Base-by-base conservation (phyloP, 768 basidiomycete species). In the Strobilomyces confusus region DNA sequence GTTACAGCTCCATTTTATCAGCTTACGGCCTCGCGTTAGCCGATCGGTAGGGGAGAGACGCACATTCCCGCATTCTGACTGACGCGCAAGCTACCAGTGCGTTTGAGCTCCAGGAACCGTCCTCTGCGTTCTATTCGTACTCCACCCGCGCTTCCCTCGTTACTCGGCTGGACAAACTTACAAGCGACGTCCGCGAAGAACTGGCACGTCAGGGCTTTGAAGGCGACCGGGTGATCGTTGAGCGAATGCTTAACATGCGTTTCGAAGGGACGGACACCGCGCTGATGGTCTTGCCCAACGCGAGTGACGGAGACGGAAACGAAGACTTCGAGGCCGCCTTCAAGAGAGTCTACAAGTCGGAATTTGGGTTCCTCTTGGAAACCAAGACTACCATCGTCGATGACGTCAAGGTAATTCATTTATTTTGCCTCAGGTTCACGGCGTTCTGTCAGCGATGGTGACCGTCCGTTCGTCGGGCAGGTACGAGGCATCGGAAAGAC, bases 21-120 rank as follows among this genome's bases (percentile, higher is more conserved):
- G 94, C 95, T 0, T 98, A 95, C 61, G 95, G 95, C 0, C 81
- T 97, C n/a, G 91, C 92, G 9, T 77, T 94, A 9, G 92, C 93
- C 4, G 92, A 95, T 68, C 76, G 81, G 80, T 80, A 56, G 58
- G 76, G 13, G 19, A 37, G 14, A 14, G 32, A 5, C 29, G 43
- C 1, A 26, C 9, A 11, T 23, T 40, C 13, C 13, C 32, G 11
- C 25, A 26, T 36, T 34, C 38, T 33, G 33, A 52, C 61, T 33
- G 9, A 56, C 32, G 5, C 14, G 1, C n/a, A 2, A 23, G 34
- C 37, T 37, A 6, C n/a, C 41, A 92, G 92, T 7, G 92, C 86
- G 5, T 86, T 79, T 63, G 95, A 97, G 64, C 74, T 86, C 2
- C 94, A 95, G 73, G 94, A 97, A 65, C 95, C 95, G 0, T 86